phyloP scores from a whole-genome alignment of 805 yeast species.

The Kuraishia hungarica region DNA sequence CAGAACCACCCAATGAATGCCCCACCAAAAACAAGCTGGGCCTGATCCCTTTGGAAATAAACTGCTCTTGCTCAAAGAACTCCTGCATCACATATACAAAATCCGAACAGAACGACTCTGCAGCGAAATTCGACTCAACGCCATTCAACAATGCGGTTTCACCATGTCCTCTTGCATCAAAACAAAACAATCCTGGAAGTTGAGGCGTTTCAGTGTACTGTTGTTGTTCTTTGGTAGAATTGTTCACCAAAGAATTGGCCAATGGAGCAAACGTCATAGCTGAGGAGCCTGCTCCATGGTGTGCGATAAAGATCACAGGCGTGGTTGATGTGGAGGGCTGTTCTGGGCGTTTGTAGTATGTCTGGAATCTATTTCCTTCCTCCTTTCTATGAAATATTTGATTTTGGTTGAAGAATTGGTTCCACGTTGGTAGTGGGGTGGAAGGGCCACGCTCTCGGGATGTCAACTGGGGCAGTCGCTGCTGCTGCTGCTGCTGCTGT shows the following conservation, averaged over 20 bases:
- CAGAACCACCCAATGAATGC: constrained; percentile 90
- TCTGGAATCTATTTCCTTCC: constrained; percentile 32
- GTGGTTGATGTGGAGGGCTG: constrained; percentile 11
- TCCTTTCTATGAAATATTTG: constrained; percentile 2
- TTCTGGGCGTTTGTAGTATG: constrained; percentile 49
- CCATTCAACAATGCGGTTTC: constrained; percentile 23
- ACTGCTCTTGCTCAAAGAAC: constrained; percentile 21
- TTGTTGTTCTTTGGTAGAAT: constrained; percentile 14
- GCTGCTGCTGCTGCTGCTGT: no score
- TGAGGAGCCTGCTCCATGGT: constrained; percentile 95
- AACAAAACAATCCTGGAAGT: constrained; percentile 56
- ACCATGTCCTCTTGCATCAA: constrained; percentile 88
- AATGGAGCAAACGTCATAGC: constrained; percentile 67
- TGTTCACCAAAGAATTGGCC: constrained; percentile 31
- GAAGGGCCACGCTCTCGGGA: no score
- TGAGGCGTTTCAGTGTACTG: constrained; percentile 18
- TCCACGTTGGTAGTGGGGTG: background rate
- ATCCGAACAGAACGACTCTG: constrained; percentile 52
- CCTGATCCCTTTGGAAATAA: constrained; percentile 8
- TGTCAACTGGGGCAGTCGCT: no score
- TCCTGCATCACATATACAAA: constrained; percentile 35
- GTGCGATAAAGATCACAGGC: constrained; percentile 60
- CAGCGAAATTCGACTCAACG: constrained; percentile 26
- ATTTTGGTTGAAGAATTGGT: background rate
- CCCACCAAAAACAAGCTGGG: constrained; percentile 60